Base-by-base conservation (phyloP, 2,329 filamentous ascomycete genomes). In the Aureobasidium sp. region DNA sequence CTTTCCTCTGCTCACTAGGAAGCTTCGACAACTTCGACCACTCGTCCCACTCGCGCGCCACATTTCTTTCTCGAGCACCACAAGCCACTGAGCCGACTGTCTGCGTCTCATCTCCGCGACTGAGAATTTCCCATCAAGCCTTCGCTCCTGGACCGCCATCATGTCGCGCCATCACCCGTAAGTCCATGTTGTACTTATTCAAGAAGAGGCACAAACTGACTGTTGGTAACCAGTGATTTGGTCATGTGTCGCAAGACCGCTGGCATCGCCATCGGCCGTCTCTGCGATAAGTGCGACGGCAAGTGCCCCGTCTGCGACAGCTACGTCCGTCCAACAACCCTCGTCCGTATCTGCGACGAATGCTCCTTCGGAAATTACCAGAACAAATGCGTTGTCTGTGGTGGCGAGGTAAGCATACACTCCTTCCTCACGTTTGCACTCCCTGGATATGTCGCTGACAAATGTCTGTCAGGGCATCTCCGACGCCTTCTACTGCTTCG, bases 331-430 rank as follows among this genome's bases (percentile, higher is more conserved):
- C 94, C 94, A 13, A 99, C 94, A 32, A 97, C 94, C 9, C 87
- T 97, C 63, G 94, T 96, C 65, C 91, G 93, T 72, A 97, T 99
- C 80, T 99, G 94, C 82, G 94, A 99, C 81, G 94, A 99, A 79
- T 99, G 94, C 82, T 92, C 90, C 74, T 99, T 99, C 76, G 94
- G 94, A 73, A 99, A 99, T 83, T 99, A 97, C 81, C 94, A 97
- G 80, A 99, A 99, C 81, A 99, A 99, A 78, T 99, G 94, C 75
- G 92, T 99, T 69, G 94, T 99, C 47, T 99, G 94, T 77, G 94
- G 94, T 74, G 94, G 94, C 70, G 94, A 97, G 70, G 71, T 73
- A 64, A 64, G 68, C 51, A 36, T 5, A 26, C 5, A 17, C 13
- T 1, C 24, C 1, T 9, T 13, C 1, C 13, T 12, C 29, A 10